A percentile compares a stretch with the other conserved stretches of the same genome.
Conservation (phyloP, 73 alveolate genomes). For the Durusdinium trenchii region DNA sequence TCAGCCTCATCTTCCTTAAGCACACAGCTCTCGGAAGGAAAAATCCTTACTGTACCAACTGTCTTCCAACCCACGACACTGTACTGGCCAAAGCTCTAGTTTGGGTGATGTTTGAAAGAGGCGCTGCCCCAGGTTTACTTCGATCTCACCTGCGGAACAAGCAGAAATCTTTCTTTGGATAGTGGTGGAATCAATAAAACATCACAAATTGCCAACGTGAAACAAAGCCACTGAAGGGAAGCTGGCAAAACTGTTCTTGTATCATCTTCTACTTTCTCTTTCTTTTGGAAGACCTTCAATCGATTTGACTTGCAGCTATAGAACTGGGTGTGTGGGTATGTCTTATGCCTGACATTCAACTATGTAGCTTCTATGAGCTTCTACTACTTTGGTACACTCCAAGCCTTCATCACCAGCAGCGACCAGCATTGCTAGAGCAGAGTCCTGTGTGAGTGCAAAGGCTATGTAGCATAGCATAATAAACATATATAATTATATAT, state of each 20-base stretch:
- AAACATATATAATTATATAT: no score
- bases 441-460: background rate
- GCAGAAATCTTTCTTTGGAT: no score
- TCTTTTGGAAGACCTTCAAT: no score
- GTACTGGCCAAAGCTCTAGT: constrained; percentile 20
- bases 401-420: constrained; percentile 88
- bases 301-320: no score
- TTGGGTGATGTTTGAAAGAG: constrained; percentile 83
- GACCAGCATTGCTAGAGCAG: constrained; percentile 35
- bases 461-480: no score
- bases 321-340: no score
- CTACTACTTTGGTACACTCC: background rate
- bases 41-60: no score
- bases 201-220: no score
- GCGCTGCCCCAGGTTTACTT: constrained; percentile 89
- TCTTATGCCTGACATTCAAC: no score
- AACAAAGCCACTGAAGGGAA: background rate
- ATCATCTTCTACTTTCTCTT: no score
- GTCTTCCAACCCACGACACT: background rate
- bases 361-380: no score
- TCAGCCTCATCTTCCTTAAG: background rate
- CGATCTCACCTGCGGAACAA: constrained; percentile 70
- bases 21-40: background rate
- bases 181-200: no score
- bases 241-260: background rate